Percentiles rank a stretch among this genome's conserved stretches.
Evolutionary conservation across 208 protist genomes (phyloP).

Genomic region (Balamuthia mandrillaris): DNA sequence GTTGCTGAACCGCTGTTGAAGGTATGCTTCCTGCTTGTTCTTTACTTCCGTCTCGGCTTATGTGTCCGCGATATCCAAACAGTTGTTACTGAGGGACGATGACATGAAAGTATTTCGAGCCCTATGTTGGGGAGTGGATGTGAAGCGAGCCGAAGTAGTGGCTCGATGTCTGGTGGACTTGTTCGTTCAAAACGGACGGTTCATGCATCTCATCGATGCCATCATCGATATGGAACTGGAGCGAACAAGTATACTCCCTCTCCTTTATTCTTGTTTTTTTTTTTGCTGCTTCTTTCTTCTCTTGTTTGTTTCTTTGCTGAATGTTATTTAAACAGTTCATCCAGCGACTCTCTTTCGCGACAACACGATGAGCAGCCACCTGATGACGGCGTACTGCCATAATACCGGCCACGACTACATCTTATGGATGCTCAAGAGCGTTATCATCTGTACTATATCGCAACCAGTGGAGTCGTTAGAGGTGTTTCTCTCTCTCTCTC

Average conservation of each 20-base stretch:
- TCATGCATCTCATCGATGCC: background rate
- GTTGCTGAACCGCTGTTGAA: too few relatives aligned
- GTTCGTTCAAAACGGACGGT: background rate
- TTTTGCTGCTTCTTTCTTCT: background rate
- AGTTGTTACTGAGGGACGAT: too few relatives aligned
- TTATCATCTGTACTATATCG: background rate
- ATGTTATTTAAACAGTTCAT: background rate
- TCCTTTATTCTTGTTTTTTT: background rate
- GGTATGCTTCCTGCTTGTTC: too few relatives aligned
- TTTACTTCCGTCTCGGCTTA: too few relatives aligned
- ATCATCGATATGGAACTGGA: background rate
- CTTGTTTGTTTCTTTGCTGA: background rate
- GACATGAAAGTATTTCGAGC: too few relatives aligned
- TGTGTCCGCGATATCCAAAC: too few relatives aligned
- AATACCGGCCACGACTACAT: background rate
- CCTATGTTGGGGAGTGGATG: too few relatives aligned
- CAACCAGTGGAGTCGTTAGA: background rate
- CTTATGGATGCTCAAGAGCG: background rate
- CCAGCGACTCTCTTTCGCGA: constrained; percentile 18
- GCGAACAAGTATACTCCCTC: background rate
- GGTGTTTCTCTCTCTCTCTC: background rate
- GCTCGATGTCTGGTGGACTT: too few relatives aligned
- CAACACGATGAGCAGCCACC: constrained; percentile 8
- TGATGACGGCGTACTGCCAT: constrained; percentile 4
- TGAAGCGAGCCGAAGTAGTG: too few relatives aligned